A percentile compares a stretch with the other conserved stretches of the same genome.
These are phyloP conservation scores for Euphorbia peplus DNA, from an alignment of 345 rosid species.

Conservation along the genomic window DNA sequence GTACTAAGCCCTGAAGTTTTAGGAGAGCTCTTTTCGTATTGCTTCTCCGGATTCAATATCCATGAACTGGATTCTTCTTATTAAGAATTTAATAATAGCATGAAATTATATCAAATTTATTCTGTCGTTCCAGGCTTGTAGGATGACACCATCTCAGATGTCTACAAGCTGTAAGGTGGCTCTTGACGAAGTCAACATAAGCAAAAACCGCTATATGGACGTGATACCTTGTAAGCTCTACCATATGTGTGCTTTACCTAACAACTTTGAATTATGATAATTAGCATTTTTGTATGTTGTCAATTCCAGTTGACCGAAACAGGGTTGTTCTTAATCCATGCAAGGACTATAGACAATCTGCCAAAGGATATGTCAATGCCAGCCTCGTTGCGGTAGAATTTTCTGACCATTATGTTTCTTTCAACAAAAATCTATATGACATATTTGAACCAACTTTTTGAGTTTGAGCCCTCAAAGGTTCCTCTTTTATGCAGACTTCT, in stretches of 20 bases:
- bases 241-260: not conserved
- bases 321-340: conserved; percentile 68
- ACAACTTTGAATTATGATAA: not conserved
- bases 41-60: not conserved
- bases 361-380: conserved; percentile 79
- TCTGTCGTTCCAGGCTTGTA: conserved; percentile 39
- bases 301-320: conserved; percentile 59
- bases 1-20: too few relatives aligned
- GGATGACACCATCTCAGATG: conserved; percentile 53
- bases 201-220: conserved; percentile 71
- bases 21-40: too few relatives aligned
- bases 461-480: not conserved
- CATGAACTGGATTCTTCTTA: not conserved
- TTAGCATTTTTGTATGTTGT: not conserved
- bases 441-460: not conserved
- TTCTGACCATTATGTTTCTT: not conserved
- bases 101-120: not conserved
- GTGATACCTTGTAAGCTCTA: conserved; percentile 64
- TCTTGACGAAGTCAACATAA: conserved; percentile 44
- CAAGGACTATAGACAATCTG: conserved; percentile 59
- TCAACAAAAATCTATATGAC: not conserved
- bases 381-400: conserved; percentile 62
- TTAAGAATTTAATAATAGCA: not conserved
- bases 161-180: conserved; percentile 49
- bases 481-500: conserved; percentile 49